Evolutionary conservation across 2,329 filamentous ascomycete species (phyloP).

Genomic region (Cladosporium colombiae): DNA sequence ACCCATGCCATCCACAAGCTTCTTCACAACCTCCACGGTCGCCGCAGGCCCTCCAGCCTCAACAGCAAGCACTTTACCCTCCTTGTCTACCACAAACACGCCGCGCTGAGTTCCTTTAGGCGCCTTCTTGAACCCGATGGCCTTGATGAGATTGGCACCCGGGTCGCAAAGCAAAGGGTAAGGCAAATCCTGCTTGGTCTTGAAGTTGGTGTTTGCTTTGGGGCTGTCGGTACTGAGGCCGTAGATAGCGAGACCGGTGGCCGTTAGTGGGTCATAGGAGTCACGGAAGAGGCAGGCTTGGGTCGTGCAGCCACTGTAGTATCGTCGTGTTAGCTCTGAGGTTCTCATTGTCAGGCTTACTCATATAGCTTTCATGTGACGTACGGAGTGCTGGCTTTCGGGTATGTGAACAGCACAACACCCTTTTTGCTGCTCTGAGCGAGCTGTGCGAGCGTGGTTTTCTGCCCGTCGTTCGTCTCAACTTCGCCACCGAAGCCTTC

Average conservation of each 20-base stretch:
- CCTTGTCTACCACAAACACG: constrained; percentile 71
- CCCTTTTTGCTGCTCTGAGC: constrained; percentile 81
- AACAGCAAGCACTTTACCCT: constrained; percentile 74
- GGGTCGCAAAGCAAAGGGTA: constrained; percentile 89
- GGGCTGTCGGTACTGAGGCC: constrained; percentile 85
- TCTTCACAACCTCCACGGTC: constrained; percentile 75
- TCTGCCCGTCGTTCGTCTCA: constrained; percentile 79
- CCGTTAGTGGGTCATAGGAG: constrained; percentile 72
- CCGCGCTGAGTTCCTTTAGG: constrained; percentile 80
- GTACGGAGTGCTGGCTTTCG: constrained; percentile 81
- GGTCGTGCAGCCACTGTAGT: constrained; percentile 70
- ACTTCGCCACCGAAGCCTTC: constrained; percentile 67
- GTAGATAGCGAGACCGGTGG: constrained; percentile 80
- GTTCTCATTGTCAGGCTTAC: constrained; percentile 62
- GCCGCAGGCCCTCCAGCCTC: constrained; percentile 74
- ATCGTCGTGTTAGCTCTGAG: background rate
- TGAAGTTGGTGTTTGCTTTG: constrained; percentile 91
- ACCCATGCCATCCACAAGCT: constrained; percentile 59
- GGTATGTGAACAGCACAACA: constrained; percentile 92
- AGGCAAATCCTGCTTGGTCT: constrained; percentile 84
- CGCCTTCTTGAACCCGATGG: constrained; percentile 86
- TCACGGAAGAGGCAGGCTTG: constrained; percentile 95
- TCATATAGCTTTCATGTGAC: constrained; percentile 45
- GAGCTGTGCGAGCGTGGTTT: constrained; percentile 76
- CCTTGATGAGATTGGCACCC: constrained; percentile 69